A percentile compares a stretch with the other conserved stretches of the same genome.
These are phyloP conservation scores for Hyaloscypha finlandica DNA, from an alignment of 495 filamentous ascomycete genomes.

Conservation along the genomic window DNA sequence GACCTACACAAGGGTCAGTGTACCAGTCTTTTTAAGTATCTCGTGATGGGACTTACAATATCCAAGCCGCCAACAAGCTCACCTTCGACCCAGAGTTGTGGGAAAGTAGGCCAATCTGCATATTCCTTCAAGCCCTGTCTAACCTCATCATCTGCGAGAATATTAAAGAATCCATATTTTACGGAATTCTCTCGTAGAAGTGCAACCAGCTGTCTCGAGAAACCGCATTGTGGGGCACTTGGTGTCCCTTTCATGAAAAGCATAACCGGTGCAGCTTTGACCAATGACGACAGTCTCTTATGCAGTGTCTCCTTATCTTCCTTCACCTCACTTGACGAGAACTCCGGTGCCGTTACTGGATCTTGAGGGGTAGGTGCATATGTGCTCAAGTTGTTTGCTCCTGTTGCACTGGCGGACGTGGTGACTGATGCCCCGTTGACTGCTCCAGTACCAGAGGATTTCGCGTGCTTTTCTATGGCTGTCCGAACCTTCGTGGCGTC, in stretches of 20 bases:
- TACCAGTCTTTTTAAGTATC: conserved; percentile 1
- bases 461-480: conserved; percentile 78
- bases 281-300: conserved; percentile 72
- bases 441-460: conserved; percentile 27
- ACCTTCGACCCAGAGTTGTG: conserved; percentile 47
- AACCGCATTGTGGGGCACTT: conserved; percentile 88
- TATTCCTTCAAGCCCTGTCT: conserved; percentile 93
- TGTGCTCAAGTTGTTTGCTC: conserved; percentile 38
- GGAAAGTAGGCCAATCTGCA: conserved; percentile 94
- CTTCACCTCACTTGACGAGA: conserved; percentile 45
- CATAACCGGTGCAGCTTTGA: conserved; percentile 96
- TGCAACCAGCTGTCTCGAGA: conserved; percentile 82
- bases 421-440: conserved; percentile 30
- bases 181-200: conserved; percentile 85
- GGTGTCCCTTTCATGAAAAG: conserved; percentile 96
- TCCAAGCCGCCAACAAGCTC: conserved; percentile 63
- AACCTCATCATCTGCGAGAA: conserved; percentile 95
- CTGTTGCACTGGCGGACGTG: conserved; percentile 29
- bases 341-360: conserved; percentile 43
- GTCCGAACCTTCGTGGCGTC: conserved; percentile 79
- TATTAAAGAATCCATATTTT: conserved; percentile 99
- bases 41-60: conserved; percentile 67
- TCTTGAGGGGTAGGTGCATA: conserved; percentile 50
- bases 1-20: conserved; percentile 38
- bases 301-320: conserved; percentile 77